Conservation (phyloP, 257 asterid genomes). For the Jaltomata sinuosa region DNA sequence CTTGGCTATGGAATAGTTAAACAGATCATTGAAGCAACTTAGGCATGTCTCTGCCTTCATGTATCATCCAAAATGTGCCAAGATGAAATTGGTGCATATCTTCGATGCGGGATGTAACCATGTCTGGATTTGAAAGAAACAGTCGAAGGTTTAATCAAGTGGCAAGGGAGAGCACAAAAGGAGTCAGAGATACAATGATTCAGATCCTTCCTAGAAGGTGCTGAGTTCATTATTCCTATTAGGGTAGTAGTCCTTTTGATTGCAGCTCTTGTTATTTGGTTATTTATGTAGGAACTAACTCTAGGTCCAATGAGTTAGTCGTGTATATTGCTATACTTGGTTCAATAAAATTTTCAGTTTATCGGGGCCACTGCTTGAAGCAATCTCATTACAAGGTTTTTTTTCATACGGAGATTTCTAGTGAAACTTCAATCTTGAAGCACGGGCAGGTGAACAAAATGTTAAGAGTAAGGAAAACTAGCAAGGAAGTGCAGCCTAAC, state of each 20-base stretch:
- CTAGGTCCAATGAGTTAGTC: neutral
- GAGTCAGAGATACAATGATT: neutral
- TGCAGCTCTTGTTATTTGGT: neutral
- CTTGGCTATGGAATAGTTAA: neutral
- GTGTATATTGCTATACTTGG: neutral
- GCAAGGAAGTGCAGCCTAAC: neutral
- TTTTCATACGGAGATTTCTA: neutral
- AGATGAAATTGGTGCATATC: neutral
- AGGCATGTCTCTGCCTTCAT: neutral
- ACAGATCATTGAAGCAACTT: neutral
- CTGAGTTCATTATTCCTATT: neutral
- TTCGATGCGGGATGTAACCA: neutral
- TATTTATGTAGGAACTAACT: neutral
- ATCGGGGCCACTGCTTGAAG: slow-evolving; percentile 50
- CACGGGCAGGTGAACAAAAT: neutral
- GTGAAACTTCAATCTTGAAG: neutral
- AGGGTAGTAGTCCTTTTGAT: neutral
- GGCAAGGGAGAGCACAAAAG: neutral
- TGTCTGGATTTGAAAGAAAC: neutral
- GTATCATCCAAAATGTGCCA: neutral
- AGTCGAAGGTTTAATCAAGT: neutral
- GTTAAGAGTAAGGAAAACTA: neutral
- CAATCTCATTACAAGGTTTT: slow-evolving; percentile 65
- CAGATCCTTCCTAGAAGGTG: neutral
- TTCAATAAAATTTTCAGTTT: neutral